Base-by-base conservation (phyloP, 768 basidiomycete genomes). In the Boletus bicolor region DNA sequence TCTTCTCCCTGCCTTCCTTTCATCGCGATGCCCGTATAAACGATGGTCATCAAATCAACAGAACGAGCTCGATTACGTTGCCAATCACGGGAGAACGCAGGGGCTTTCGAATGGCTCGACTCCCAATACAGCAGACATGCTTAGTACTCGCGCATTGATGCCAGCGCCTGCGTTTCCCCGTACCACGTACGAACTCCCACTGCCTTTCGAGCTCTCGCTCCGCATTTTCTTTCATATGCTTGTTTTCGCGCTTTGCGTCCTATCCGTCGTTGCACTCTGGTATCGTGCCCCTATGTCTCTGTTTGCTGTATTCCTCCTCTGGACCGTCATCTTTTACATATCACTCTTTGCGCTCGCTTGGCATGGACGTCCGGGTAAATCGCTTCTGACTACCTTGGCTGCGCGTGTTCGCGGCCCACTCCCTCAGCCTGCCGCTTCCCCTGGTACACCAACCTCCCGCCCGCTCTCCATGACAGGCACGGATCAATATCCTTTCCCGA, bases 51-150 rank as follows among this genome's bases (percentile, higher is more conserved):
- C 50, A 55, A 51, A 59, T 56, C 51, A 44, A 59, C 67, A 91
- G 88, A 86, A 83, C 52, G 89, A 90, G 67, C 76, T 90, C 15
- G 88, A 91, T 70, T 87, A 83, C 72, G 77, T 78, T 11, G 74
- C 83, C n/a, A 80, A 74, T 48, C 83, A 86, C 55, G 72, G 77
- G 51, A 78, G 82, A 62, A 75, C 78, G 26, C 66, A 68, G 49
- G 68, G 58, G 14, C 49, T 60, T 36, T 57, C 79, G 71, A 58
- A 66, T 51, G 50, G 64, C 67, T 55, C 81, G 51, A 83, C 82
- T 11, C 80, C 82, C 42, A 80, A 76, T 42, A 83, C 82, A 14
- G 72, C 77, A 36, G 83, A 82, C 58, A 73, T 75, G 62, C 69
- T 71, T 51, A 79, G 76, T 67, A 77, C 74, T 50, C 71, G 74